These are phyloP conservation scores for Boletus reticuloceps DNA, from an alignment of 768 basidiomycete genomes.

Conservation along the genomic window DNA sequence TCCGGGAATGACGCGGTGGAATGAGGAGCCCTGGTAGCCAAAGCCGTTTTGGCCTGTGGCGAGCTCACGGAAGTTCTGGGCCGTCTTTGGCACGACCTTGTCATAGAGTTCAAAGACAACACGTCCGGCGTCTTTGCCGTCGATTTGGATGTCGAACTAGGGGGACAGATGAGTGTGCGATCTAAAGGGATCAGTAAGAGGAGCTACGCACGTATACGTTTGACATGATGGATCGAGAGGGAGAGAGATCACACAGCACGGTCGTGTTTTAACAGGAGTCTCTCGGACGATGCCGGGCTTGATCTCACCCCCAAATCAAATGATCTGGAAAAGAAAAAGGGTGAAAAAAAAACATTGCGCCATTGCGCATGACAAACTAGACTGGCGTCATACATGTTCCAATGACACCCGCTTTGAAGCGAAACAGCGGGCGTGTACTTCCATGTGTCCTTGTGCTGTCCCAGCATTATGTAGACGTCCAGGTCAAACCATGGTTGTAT, in stretches of 20 bases:
- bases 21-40: conserved; percentile 64
- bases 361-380: too few species aligned
- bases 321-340: not conserved
- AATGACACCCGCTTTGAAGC: too few species aligned
- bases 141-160: conserved; percentile 68
- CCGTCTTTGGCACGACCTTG: conserved; percentile 69
- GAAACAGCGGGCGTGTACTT: too few species aligned
- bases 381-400: too few species aligned
- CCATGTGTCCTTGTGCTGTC: too few species aligned
- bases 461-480: too few species aligned
- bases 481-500: too few species aligned
- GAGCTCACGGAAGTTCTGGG: conserved; percentile 87
- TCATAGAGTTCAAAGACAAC: conserved; percentile 88
- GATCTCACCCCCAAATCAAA: not conserved
- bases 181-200: not conserved
- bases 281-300: conserved; percentile 4
- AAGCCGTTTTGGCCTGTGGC: conserved; percentile 72
- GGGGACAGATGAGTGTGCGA: not conserved
- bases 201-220: conserved; percentile 18
- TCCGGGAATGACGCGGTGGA: conserved; percentile 82
- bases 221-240: conserved; percentile 16
- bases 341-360: too few species aligned
- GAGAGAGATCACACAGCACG: not conserved
- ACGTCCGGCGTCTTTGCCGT: conserved; percentile 41
- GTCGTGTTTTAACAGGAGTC: not conserved